Conservation (phyloP, 228 moss, liverwort and hornwort species). For the Sphagnum magellanicum region DNA sequence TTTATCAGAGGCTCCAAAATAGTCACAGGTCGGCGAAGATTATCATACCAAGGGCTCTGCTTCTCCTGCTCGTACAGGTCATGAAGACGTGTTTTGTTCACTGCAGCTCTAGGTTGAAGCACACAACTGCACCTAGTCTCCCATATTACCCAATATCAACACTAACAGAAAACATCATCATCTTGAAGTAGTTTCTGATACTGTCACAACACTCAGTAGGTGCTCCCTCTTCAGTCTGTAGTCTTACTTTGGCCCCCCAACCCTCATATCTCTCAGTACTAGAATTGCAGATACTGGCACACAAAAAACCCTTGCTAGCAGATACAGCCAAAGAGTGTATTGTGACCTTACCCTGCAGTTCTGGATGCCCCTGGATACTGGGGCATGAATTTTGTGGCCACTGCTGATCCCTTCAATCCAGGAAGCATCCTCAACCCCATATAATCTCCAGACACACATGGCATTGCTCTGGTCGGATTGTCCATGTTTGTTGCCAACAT, state of each 20-base stretch:
- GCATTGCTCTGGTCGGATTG: slow-evolving; percentile 10
- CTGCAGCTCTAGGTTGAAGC: slow-evolving; percentile 36
- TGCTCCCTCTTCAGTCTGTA: too few species aligned
- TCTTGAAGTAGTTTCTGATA: background rate
- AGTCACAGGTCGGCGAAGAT: slow-evolving; percentile 78
- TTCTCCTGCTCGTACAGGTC: slow-evolving; percentile 80
- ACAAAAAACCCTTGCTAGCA: background rate
- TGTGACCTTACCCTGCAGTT: slow-evolving; percentile 28
- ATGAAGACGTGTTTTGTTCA: slow-evolving; percentile 82
- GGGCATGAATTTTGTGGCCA: slow-evolving; percentile 5
- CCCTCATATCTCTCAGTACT: too few species aligned
- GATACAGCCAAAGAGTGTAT: background rate
- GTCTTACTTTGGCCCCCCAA: too few species aligned
- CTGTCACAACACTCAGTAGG: background rate
- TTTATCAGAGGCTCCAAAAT: slow-evolving; percentile 77
- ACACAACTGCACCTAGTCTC: slow-evolving; percentile 46
- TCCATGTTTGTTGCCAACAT: slow-evolving; percentile 12
- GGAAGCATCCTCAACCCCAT: slow-evolving; percentile 16
- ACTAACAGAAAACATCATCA: too few species aligned
- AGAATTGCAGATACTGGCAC: too few species aligned
- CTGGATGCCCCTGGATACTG: slow-evolving; percentile 20
- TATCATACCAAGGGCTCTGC: slow-evolving; percentile 99
- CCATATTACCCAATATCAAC: slow-evolving; percentile 4
- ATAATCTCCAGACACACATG: slow-evolving; percentile 24
- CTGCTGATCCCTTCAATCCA: slow-evolving; percentile 13